Conservation (phyloP, 352 stramenopile genomes). For the Phytophthora palmivora region DNA sequence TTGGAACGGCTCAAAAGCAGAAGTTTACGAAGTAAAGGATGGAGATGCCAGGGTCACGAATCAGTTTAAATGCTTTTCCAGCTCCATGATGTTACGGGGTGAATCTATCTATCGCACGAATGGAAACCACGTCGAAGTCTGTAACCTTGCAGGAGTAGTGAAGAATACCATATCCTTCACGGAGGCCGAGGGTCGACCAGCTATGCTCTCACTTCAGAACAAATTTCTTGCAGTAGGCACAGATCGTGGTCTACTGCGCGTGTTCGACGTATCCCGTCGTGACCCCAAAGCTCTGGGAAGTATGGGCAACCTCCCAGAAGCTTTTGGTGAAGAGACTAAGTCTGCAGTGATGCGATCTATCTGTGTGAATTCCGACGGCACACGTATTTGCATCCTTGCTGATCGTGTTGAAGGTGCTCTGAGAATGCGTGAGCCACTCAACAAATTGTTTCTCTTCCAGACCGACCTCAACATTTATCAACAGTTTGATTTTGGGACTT, state of each 20-base stretch:
- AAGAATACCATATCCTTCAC: conserved; percentile 92
- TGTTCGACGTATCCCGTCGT: conserved; percentile 87
- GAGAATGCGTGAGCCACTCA: conserved; percentile 86
- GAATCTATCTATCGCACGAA: conserved; percentile 90
- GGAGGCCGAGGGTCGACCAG: conserved; percentile 87
- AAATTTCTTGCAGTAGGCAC: conserved; percentile 93
- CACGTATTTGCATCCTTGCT: conserved; percentile 88
- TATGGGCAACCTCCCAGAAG: conserved; percentile 78
- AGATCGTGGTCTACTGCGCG: conserved; percentile 81
- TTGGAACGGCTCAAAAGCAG: conserved; percentile 86
- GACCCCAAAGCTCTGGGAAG: conserved; percentile 90
- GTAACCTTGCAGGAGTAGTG: conserved; percentile 87
- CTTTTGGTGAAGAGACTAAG: conserved; percentile 64
- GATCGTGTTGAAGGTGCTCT: conserved; percentile 80
- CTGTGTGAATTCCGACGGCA: conserved; percentile 90
- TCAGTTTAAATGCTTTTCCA: conserved; percentile 82
- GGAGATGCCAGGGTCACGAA: conserved; percentile 59
- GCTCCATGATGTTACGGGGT: conserved; percentile 75
- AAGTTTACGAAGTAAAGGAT: conserved; percentile 90
- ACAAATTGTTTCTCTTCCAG: conserved; percentile 92
- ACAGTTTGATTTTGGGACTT: conserved; percentile 88
- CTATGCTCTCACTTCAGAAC: conserved; percentile 86
- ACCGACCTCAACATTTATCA: conserved; percentile 90
- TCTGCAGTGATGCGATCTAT: conserved; percentile 69
- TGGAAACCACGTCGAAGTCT: conserved; percentile 89